Base-by-base conservation (phyloP, 495 filamentous ascomycete genomes). In the Physcia stellaris region DNA sequence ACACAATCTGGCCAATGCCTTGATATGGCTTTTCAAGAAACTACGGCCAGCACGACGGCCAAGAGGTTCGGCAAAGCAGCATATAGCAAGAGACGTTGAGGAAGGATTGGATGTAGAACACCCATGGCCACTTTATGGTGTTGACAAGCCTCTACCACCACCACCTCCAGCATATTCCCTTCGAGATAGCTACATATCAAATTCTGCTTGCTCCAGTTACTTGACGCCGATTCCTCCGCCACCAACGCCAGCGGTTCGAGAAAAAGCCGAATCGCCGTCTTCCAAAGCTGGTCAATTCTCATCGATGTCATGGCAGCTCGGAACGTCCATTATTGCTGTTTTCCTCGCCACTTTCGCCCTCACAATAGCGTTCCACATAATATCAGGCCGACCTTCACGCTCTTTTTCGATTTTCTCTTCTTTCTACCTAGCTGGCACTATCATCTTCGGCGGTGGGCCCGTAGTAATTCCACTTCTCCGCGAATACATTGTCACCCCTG, bases 381-480 rank as follows among this genome's bases (percentile, higher is more conserved):
- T 79, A 35, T 64, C 67, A 36, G 51, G 58, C 17, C 50, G 79
- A 15, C 41, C 49, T 13, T 59, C 77, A 0, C 58, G 76, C 0
- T 52, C 64, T 11, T 71, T 80, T 40, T 58, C 66, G 29, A 67
- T 90, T 35, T 88, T 88, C 55, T 65, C 79, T 5, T 86, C 82
- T 55, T 75, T 92, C 59, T 88, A 80, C 54, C 74, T 88, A 5
- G 82, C 84, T 3, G 83, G 84, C n/a, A 92, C 84, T 2, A 78
- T 92, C 41, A 87, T 88, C 50, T 86, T 92, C 49, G 84, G 83
- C 17, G 84, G 84, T 22, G 83, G 84, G 4, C 84, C 84, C 0
- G 84, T 88, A 16, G 84, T 92, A 3, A 83, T 92, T 36, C 84
- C 84, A 0, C 67, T 88, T 2, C 64, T 88, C 3, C 73, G 79